Conservation (phyloP, 169 alveolate species). For the Neospora caninum region DNA sequence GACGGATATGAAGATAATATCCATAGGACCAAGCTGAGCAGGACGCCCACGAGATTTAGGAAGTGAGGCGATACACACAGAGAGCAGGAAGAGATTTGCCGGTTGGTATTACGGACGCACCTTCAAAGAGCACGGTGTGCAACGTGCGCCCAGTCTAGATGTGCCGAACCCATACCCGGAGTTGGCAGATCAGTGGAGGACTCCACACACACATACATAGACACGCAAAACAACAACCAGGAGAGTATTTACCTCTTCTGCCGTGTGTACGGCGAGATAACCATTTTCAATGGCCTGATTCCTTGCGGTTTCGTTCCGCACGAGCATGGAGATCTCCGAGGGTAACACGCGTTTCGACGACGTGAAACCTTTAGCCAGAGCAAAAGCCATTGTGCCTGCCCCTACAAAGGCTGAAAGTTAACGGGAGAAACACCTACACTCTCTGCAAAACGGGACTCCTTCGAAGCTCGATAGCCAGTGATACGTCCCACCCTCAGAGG, state of each 20-base stretch:
- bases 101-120: no score
- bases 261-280: slow-evolving; percentile 1
- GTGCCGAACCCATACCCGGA: no score
- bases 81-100: not conserved
- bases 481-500: not conserved
- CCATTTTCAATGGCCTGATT: not conserved
- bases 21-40: slow-evolving; percentile 1
- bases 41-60: not conserved
- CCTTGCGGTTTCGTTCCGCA: not conserved
- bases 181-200: no score
- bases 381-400: slow-evolving; percentile 39
- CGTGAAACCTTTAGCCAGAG: slow-evolving; percentile 44
- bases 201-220: no score
- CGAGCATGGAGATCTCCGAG: slow-evolving; percentile 30
- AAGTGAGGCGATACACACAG: not conserved
- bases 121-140: no score
- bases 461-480: no score
- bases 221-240: not conserved
- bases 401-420: slow-evolving; percentile 1
- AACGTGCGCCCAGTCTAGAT: no score
- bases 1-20: slow-evolving; percentile 3
- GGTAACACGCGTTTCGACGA: slow-evolving; percentile 31
- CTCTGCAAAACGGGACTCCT: no score
- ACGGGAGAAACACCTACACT: not conserved
- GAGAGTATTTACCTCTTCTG: not conserved